Conservation (phyloP, 345 rosid genomes). For the Tarenaya hassleriana region DNA sequence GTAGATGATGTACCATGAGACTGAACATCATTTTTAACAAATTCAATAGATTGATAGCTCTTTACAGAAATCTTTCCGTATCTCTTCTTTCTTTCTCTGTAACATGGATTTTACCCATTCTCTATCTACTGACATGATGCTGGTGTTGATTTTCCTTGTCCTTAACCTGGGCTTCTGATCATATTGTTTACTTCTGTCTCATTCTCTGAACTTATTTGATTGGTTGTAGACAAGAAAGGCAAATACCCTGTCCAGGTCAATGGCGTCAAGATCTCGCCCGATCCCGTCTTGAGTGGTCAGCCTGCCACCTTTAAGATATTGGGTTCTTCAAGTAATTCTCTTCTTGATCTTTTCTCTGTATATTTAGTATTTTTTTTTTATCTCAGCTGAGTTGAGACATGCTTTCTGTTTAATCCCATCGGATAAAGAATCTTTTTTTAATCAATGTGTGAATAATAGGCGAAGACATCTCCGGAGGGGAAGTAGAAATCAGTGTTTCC, state of each 20-base stretch:
- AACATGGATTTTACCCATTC: background rate
- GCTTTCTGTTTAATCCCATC: background rate
- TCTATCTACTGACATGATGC: background rate
- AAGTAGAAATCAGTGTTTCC: constrained; percentile 47
- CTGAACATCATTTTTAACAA: too few relatives aligned
- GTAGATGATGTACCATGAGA: too few relatives aligned
- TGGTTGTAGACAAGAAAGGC: constrained; percentile 39
- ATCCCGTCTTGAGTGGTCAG: constrained; percentile 45
- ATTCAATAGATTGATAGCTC: too few relatives aligned
- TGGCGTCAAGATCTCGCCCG: constrained; percentile 48
- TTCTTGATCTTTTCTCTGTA: background rate
- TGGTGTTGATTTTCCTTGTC: too few relatives aligned
- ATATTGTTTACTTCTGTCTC: background rate
- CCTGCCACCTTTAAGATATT: constrained; percentile 51
- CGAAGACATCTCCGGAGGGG: constrained; percentile 42
- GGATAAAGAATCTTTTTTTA: background rate
- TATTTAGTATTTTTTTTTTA: background rate
- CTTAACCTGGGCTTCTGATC: background rate
- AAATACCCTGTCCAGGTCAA: constrained; percentile 39
- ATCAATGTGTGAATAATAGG: constrained; percentile 26
- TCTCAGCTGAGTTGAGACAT: background rate
- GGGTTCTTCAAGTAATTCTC: constrained; percentile 46
- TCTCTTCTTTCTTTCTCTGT: background rate
- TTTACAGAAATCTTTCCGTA: background rate
- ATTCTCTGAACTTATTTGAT: background rate